Evolutionary conservation across 2,329 filamentous ascomycete species (phyloP).

Genomic region (Trichoderma brevicompactum): DNA sequence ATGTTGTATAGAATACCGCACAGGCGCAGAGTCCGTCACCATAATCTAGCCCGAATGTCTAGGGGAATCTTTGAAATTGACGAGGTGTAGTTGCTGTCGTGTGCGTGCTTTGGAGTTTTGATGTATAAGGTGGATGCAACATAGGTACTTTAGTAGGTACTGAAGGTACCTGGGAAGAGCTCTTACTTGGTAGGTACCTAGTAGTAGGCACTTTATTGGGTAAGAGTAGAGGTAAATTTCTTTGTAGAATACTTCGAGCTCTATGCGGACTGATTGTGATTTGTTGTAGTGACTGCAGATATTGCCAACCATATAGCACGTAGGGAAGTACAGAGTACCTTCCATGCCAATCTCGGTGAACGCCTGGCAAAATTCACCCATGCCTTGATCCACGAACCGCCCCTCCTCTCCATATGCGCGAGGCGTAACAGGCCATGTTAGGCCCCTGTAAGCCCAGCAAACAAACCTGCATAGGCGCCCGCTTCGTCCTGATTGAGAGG

Average conservation of each 20-base stretch:
- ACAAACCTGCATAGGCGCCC: conserved; percentile 2
- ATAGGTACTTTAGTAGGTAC: too few species aligned
- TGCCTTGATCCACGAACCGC: conserved; percentile 14
- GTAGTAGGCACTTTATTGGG: not conserved
- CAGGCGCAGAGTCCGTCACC: not conserved
- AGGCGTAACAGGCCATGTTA: not conserved
- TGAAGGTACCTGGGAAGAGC: too few species aligned
- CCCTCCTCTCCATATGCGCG: conserved; percentile 13
- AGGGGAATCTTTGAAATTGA: too few species aligned
- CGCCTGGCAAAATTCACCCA: not conserved
- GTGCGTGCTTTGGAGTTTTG: too few species aligned
- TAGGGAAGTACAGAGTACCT: not conserved
- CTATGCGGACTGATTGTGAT: not conserved
- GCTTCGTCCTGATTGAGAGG: not conserved
- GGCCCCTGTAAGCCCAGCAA: conserved; percentile 11
- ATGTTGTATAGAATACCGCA: not conserved
- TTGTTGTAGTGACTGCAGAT: not conserved
- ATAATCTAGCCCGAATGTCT: too few species aligned
- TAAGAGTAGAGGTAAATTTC: not conserved
- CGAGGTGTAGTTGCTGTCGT: too few species aligned
- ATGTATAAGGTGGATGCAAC: too few species aligned
- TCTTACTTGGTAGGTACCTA: too few species aligned
- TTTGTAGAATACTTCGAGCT: not conserved
- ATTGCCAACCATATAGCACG: not conserved
- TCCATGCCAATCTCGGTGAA: conserved; percentile 15